A percentile compares a stretch with the other conserved stretches of the same genome.
Conservation (phyloP, 768 basidiomycete genomes). For the Rhodotorula babjevae region DNA sequence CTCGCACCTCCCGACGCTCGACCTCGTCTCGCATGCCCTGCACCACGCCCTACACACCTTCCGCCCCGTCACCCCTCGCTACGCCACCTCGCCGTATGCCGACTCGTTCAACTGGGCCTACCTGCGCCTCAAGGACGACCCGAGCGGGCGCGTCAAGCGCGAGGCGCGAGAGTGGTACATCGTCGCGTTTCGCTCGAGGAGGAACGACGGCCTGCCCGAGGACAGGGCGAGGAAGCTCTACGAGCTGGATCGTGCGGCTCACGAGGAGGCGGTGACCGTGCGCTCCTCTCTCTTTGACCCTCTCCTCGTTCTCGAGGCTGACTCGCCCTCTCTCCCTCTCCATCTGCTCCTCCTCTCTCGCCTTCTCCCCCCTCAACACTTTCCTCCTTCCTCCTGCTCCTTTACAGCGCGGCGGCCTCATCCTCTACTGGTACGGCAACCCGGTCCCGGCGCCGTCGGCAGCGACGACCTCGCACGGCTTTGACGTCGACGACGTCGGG, state of each 20-base stretch:
- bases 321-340: neutral
- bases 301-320: neutral
- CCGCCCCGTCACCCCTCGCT: constrained; percentile 55
- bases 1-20: constrained; percentile 76
- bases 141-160: constrained; percentile 47
- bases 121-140: constrained; percentile 52
- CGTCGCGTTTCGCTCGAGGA: constrained; percentile 78
- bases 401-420: constrained; percentile 52
- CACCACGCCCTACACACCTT: constrained; percentile 82
- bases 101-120: constrained; percentile 85
- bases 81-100: constrained; percentile 62
- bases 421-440: constrained; percentile 69
- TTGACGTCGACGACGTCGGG: neutral
- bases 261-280: constrained; percentile 84
- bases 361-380: no score
- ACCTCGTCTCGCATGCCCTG: constrained; percentile 73
- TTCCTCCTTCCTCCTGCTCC: neutral
- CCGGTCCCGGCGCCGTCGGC: neutral
- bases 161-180: constrained; percentile 84
- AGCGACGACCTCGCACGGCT: neutral
- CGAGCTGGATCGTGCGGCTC: constrained; percentile 77
- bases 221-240: constrained; percentile 60
- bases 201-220: constrained; percentile 53
- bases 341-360: no score
- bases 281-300: constrained; percentile 47